Evolutionary conservation across 108 stramenopile genomes (phyloP), one percentile per base, ranked within the genome.

Genomic region (Stephanodiscus triporus): DNA sequence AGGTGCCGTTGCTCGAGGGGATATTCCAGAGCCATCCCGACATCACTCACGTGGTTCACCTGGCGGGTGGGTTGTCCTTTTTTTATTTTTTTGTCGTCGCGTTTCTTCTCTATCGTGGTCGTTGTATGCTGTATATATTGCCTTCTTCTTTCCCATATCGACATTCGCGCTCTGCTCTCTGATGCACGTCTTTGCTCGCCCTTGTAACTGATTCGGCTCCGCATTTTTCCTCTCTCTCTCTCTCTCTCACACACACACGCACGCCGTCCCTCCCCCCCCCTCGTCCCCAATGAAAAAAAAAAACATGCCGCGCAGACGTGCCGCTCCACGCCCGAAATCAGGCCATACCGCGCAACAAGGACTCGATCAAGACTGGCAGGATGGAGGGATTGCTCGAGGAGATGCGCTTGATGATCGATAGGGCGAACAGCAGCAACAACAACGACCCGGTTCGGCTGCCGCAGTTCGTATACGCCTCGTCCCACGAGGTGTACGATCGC

Each of bases 301-400:
- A 45, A 45, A 45, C 8, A 45, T 45, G n/a, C n/a, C 7, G 40
- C 9, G 9, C 34, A 74, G 77, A 55, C 49, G 69, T 69, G 14
- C 67, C 55, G 13, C 55, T 69, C 19, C 54, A 30, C 45, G 27
- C 40, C 32, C 59, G 62, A 16, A 78, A 80, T 24, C 90, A 89
- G 66, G 85, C 76, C 10, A 76, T 93, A 23, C 87, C 92, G 24
- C 51, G 92, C 23, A 80, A 67, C 42, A 89, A 84, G 82, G 89
- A 86, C 14, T 60, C 76, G 22, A 65, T 82, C 64, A 94, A 91
- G 69, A 87, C 87, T 1, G 89, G 90, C 1, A 72, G 87, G 78
- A 90, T 91, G 86, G 90, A 94, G 65, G 83, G 86, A 0, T 27
- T 94, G 14, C 63, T 94, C 70, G 93, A 94, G 57, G 89, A 94